These are phyloP conservation scores for Cladosporium colombiae DNA, from an alignment of 2,329 filamentous ascomycete species.

Conservation along the genomic window DNA sequence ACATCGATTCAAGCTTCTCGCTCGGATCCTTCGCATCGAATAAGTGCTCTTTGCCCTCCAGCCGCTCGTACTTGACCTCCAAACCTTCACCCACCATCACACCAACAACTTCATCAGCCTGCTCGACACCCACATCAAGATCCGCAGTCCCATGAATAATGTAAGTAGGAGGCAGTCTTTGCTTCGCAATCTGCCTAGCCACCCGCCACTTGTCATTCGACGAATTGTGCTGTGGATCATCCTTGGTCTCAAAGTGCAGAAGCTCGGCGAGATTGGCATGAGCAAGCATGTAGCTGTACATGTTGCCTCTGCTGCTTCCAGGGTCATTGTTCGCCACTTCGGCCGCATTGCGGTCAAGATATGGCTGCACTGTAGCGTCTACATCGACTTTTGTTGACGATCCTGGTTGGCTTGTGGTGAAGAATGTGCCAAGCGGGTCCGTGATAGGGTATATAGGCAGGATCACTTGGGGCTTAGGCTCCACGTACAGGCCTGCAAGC, in stretches of 20 bases:
- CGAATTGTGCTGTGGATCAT: conserved; percentile 21
- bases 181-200: conserved; percentile 29
- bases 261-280: conserved; percentile 32
- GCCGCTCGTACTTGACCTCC: conserved; percentile 31
- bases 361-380: conserved; percentile 24
- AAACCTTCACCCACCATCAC: conserved; percentile 31
- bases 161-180: conserved; percentile 31
- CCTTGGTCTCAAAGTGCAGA: conserved; percentile 17
- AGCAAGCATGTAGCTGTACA: conserved; percentile 35
- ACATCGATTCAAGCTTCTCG: conserved; percentile 32
- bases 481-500: conserved; percentile 34
- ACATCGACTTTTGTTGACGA: neutral
- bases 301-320: conserved; percentile 23
- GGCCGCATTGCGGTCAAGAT: conserved; percentile 28
- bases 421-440: conserved; percentile 36
- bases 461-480: conserved; percentile 37
- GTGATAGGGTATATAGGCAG: conserved; percentile 38
- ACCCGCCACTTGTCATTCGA: conserved; percentile 31
- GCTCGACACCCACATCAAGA: conserved; percentile 34
- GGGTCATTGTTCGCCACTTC: conserved; percentile 29
- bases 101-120: conserved; percentile 35
- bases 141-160: conserved; percentile 35
- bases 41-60: conserved; percentile 32
- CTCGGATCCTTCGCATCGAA: conserved; percentile 29
- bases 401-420: conserved; percentile 31